A percentile compares a stretch with the other conserved stretches of the same genome.
phyloP scores from a whole-genome alignment of 139 green algal genomes.

The Closterium sp. region DNA sequence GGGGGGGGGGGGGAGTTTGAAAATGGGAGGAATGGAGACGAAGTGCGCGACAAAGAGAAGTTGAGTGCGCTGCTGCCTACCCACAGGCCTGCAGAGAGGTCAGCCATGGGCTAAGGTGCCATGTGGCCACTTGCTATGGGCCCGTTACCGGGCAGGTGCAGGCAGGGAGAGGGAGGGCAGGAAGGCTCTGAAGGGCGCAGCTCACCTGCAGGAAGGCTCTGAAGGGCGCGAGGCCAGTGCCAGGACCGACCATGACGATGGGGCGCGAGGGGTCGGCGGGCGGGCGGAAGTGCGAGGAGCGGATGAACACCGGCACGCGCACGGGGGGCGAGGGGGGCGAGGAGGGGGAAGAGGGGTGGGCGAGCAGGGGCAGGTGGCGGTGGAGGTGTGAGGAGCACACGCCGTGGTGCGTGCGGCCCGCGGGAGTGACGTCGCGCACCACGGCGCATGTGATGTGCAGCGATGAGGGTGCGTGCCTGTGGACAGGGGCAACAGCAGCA shows the following conservation, averaged over 20 bases:
- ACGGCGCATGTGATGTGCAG: constrained; percentile 77
- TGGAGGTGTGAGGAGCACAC: constrained; percentile 54
- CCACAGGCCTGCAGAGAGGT: no score
- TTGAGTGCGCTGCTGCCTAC: background rate
- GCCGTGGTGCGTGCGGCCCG: constrained; percentile 69
- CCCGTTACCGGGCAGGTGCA: no score
- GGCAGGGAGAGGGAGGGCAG: background rate
- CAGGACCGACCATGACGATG: constrained; percentile 94
- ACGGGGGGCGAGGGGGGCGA: background rate
- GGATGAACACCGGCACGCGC: constrained; percentile 76
- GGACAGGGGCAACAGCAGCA: background rate
- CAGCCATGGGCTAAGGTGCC: no score
- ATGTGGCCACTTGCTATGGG: no score
- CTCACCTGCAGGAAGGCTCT: constrained; percentile 91
- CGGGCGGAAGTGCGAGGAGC: constrained; percentile 84
- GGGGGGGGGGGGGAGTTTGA: background rate
- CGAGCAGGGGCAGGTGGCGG: background rate
- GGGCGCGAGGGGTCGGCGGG: constrained; percentile 66
- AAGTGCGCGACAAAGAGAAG: background rate
- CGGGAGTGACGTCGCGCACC: constrained; percentile 68
- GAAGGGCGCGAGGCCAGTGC: constrained; percentile 95
- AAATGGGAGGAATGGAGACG: background rate
- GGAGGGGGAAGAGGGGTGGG: background rate
- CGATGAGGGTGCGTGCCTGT: background rate
- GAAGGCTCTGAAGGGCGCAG: background rate